phyloP scores from a whole-genome alignment of 345 rosid species.

The Draba incana region DNA sequence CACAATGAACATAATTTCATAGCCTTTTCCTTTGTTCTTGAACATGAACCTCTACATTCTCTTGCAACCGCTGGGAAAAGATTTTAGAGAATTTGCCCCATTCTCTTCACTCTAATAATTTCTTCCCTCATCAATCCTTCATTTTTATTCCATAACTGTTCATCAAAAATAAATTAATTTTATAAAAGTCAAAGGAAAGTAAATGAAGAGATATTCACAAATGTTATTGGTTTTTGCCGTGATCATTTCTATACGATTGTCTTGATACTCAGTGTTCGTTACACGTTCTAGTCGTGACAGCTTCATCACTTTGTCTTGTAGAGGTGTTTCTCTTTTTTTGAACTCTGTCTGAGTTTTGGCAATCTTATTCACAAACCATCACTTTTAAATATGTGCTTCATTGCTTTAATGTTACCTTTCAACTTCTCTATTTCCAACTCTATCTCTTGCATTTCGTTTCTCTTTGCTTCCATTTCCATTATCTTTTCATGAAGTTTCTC shows the following conservation, averaged over 20 bases:
- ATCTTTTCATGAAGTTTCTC: constrained; percentile 53
- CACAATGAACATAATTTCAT: constrained; percentile 51
- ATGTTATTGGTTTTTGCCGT: constrained; percentile 34
- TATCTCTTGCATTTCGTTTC: constrained; percentile 65
- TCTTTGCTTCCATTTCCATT: constrained; percentile 51
- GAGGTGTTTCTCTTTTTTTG: constrained; percentile 56
- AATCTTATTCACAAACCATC: constrained; percentile 49
- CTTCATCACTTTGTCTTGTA: constrained; percentile 47
- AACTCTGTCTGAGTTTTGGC: constrained; percentile 45
- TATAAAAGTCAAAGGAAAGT: too few species aligned
- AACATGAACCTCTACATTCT: constrained; percentile 34
- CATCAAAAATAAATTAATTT: neutral
- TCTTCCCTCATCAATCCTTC: constrained; percentile 6
- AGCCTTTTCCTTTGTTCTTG: constrained; percentile 47
- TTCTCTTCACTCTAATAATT: constrained; percentile 54
- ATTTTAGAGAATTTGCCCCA: constrained; percentile 58
- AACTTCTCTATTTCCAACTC: constrained; percentile 69
- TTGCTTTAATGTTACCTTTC: constrained; percentile 55
- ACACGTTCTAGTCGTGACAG: constrained; percentile 52
- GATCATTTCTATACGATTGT: constrained; percentile 70
- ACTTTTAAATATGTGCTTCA: constrained; percentile 56
- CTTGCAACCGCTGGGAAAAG: constrained; percentile 46
- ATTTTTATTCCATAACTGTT: constrained; percentile 41
- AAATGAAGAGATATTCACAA: too few species aligned
- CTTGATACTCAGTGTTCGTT: constrained; percentile 64